Evolutionary conservation across 345 rosid genomes (phyloP), one percentile per base, ranked within the genome.

Genomic region (Melastoma malabathricum): DNA sequence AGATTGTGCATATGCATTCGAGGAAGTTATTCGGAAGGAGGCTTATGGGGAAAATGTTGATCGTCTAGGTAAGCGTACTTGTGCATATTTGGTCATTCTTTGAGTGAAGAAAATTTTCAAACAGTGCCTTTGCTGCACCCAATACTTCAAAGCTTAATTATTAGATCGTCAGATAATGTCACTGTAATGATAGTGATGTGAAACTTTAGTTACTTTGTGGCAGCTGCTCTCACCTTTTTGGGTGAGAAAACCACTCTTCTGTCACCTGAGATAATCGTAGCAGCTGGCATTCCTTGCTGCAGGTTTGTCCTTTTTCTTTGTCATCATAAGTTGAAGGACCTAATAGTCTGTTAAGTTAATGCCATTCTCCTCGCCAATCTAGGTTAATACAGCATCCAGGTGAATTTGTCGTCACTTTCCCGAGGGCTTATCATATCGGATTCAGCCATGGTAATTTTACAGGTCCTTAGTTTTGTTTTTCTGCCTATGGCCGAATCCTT

Each of bases 321-420:
- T 47, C n/a, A 22, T 54, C 31, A 58, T 17, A 58, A 48, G 31
- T 50, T 25, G 41, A 34, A 34, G 41, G 41, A 34, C 41, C 41
- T 34, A 34, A 34, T 34, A 12, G 2, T 34, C 12, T 34, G 41
- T 34, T 34, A 12, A 34, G 12, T 34, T 34, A 34, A 34, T 34
- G 41, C 12, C 12, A 1, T 22, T 47, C 25, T 71, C 50, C 48
- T 56, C 58, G 29, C 19, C 43, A 59, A 15, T 54, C 66, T 52
- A 93, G 99, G 89, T 81, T 92, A 70, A 66, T 92, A 64, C 99
- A 87, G 75, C 73, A 81, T 72, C 97, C 95, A 52, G 99, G 99
- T 73, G 99, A 93, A 73, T 93, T 84, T 68, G 99, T 93, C 50
- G 99, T 93, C 75, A 93, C 99, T 56, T 93, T 93, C 71, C 99